Base-by-base conservation (phyloP, 2,329 filamentous ascomycete genomes). In the Helotiales sp. region DNA sequence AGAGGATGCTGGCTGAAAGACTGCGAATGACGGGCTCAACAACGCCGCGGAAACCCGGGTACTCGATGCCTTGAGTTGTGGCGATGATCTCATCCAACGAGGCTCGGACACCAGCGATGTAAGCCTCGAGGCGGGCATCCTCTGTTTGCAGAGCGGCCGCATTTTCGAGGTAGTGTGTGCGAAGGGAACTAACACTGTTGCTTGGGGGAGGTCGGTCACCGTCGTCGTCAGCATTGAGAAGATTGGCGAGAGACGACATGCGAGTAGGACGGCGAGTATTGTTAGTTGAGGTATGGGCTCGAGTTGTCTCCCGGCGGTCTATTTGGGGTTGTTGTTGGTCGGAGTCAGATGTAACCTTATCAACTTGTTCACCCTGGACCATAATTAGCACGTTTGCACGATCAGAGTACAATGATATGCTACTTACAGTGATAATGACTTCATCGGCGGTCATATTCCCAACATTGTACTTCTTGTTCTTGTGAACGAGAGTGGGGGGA, bases 141-240 rank as follows among this genome's bases (percentile, higher is more conserved):
- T 60, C 57, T 10, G 22, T 47, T 17, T 60, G 34, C 4, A 60
- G 30, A 7, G 37, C 37, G 24, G 15, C 37, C 3, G 22, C 57
- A 20, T 60, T 24, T 30, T 60, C 26, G 13, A 45, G 37, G 30
- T 60, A 47, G 22, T 60, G 57, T 4, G 57, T 24, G 57, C 37
- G 22, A 13, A 45, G 57, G 15, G 15, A 11, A 3, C 40, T 20
- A n/a, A 30, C 26, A 13, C 59, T 52, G 59, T 37, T 61, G 10
- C 3, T 34, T 2, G 58, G 40, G 11, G 30, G 43, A 15, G 45
- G 59, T 20, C 20, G 26, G 6, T 37, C 43, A 13, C 15, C 22
- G 26, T 61, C n/a, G 5, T 24, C 40, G 13, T 34, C 11, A 11
- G n/a, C 30, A 28, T 60, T 28, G 30, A 20, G 20, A 24, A n/a